Evolutionary conservation across 768 basidiomycete genomes (phyloP).

Genomic region (Mycena amicta): DNA sequence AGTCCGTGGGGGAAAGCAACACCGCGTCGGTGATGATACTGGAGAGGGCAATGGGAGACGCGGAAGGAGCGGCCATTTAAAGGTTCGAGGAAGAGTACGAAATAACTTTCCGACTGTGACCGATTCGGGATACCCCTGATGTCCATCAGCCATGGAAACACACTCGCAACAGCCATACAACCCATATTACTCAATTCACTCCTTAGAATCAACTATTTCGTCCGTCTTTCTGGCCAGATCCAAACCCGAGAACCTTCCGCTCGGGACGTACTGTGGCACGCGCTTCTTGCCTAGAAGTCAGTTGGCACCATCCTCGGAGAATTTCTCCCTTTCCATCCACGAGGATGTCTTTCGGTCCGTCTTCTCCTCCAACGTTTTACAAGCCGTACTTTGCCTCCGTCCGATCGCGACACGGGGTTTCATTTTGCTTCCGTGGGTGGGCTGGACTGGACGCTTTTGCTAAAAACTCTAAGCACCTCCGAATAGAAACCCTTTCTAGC

Average conservation of each 20-base stretch:
- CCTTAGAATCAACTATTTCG: not conserved
- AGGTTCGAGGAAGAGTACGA: not conserved
- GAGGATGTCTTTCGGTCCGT: not conserved
- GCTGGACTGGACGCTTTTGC: not conserved
- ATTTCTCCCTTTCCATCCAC: not conserved
- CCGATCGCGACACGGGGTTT: not conserved
- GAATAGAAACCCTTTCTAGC: not conserved
- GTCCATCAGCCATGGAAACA: not conserved
- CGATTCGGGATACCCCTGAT: not conserved
- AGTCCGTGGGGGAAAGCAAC: slow-evolving; percentile 52
- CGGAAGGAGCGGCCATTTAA: slow-evolving; percentile 34
- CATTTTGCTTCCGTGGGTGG: not conserved
- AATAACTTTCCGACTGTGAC: not conserved
- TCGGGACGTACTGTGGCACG: not conserved
- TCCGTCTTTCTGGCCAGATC: not conserved
- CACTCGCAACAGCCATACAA: not conserved
- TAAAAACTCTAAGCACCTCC: not conserved
- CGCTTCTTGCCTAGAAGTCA: not conserved
- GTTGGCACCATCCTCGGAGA: not conserved
- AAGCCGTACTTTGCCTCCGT: not conserved
- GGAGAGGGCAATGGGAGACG: slow-evolving; percentile 43
- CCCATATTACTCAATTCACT: not conserved
- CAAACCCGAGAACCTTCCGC: not conserved
- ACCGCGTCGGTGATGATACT: slow-evolving; percentile 61
- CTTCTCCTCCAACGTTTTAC: not conserved